Evolutionary conservation across 1,284 basidiomycete species (phyloP).

Genomic region (Neonothopanus nambi): DNA sequence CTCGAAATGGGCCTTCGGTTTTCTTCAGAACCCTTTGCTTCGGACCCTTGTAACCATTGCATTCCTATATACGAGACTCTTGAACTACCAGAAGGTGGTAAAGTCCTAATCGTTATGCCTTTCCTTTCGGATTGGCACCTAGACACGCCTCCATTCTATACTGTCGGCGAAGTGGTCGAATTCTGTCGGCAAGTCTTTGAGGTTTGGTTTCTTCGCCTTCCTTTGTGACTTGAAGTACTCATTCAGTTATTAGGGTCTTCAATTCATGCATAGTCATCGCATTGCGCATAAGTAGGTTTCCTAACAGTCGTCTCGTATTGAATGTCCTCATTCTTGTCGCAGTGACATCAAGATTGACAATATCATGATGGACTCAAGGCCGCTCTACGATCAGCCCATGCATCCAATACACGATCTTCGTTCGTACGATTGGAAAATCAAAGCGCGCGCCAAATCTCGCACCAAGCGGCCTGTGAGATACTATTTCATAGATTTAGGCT

Average conservation of each 20-base stretch:
- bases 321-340: neutral
- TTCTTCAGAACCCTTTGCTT: neutral
- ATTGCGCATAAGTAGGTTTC: constrained; percentile 30
- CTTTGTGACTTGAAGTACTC: neutral
- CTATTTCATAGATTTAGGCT: constrained; percentile 32
- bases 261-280: constrained; percentile 30
- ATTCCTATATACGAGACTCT: constrained; percentile 24
- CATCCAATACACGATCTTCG: constrained; percentile 21
- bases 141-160: constrained; percentile 27
- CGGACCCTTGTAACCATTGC: constrained; percentile 28
- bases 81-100: constrained; percentile 13
- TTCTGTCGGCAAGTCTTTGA: constrained; percentile 37
- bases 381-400: constrained; percentile 25
- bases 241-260: constrained; percentile 24
- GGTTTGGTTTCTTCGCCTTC: constrained; percentile 21
- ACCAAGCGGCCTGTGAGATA: constrained; percentile 29
- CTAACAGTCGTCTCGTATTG: neutral
- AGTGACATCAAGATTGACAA: constrained; percentile 36
- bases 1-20: constrained; percentile 9
- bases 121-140: constrained; percentile 24
- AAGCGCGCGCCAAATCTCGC: constrained; percentile 25
- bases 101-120: constrained; percentile 32
- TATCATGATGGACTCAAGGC: constrained; percentile 36
- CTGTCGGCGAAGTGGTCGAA: constrained; percentile 34
- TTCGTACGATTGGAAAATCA: constrained; percentile 20